Evolutionary conservation across 169 alveolate genomes (phyloP).

Genomic region (Eimeria mitis): DNA sequence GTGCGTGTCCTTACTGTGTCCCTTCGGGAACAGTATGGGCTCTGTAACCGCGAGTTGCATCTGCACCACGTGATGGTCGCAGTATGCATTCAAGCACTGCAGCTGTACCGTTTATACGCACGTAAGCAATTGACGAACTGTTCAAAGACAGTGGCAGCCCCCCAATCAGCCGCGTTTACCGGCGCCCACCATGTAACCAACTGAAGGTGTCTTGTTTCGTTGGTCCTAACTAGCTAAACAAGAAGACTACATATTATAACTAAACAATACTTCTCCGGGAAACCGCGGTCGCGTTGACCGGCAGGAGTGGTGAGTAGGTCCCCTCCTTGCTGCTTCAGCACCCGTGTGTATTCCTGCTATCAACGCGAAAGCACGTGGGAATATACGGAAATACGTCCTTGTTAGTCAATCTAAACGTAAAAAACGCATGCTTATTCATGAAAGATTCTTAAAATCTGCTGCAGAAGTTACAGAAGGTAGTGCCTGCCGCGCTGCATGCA

Average conservation of each 20-base stretch:
- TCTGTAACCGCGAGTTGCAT: neutral
- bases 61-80: neutral
- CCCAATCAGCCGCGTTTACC: neutral
- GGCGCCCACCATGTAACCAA: neutral
- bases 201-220: neutral
- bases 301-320: neutral
- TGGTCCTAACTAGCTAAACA: neutral
- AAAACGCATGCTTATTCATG: neutral
- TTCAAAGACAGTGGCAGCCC: no score
- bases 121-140: no score
- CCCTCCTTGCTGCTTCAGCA: neutral
- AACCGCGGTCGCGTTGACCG: neutral
- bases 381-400: neutral
- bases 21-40: neutral
- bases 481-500: conserved; percentile 14
- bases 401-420: neutral
- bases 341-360: neutral
- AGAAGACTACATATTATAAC: neutral
- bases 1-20: neutral
- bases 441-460: neutral
- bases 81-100: neutral
- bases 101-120: neutral
- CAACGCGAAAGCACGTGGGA: neutral
- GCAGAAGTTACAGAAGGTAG: neutral
- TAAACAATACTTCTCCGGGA: neutral